Percentiles rank a stretch among this genome's conserved stretches.
These are phyloP conservation scores for Gossypium schwendimanii DNA, from an alignment of 441 rosid genomes.

Conservation along the genomic window DNA sequence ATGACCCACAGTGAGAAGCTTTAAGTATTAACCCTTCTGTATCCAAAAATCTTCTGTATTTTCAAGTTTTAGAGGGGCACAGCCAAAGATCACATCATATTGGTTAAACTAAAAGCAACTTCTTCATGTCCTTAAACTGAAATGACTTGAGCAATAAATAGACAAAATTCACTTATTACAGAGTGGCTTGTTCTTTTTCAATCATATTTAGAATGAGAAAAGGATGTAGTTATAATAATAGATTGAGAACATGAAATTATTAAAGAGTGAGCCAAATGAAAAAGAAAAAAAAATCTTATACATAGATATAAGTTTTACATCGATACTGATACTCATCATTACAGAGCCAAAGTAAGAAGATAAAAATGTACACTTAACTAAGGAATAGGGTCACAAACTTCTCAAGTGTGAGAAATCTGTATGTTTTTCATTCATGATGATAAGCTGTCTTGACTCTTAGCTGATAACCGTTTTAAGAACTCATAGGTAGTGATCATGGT, in stretches of 20 bases:
- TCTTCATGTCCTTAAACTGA: neutral
- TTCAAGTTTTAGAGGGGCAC: neutral
- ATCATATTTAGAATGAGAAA: neutral
- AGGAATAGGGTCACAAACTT: neutral
- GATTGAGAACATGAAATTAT: neutral
- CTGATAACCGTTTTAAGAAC: constrained; percentile 45
- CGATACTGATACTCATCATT: neutral
- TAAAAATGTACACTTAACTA: constrained; percentile 14
- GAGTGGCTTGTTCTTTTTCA: neutral
- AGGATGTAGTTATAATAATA: neutral
- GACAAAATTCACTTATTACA: neutral
- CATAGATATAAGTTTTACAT: neutral
- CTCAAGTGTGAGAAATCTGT: neutral
- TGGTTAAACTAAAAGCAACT: neutral
- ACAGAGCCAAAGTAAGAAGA: neutral
- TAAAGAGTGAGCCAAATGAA: neutral
- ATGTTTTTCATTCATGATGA: constrained; percentile 10
- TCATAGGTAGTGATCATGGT: constrained; percentile 68
- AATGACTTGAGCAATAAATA: neutral
- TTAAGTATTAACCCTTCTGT: neutral
- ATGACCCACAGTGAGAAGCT: neutral
- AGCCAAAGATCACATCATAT: neutral
- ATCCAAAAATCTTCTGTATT: neutral
- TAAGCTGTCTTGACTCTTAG: constrained; percentile 35
- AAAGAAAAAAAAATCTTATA: neutral